Evolutionary conservation across 2,329 filamentous ascomycete genomes (phyloP).

Genomic region (Arachnopeziza araneosa): DNA sequence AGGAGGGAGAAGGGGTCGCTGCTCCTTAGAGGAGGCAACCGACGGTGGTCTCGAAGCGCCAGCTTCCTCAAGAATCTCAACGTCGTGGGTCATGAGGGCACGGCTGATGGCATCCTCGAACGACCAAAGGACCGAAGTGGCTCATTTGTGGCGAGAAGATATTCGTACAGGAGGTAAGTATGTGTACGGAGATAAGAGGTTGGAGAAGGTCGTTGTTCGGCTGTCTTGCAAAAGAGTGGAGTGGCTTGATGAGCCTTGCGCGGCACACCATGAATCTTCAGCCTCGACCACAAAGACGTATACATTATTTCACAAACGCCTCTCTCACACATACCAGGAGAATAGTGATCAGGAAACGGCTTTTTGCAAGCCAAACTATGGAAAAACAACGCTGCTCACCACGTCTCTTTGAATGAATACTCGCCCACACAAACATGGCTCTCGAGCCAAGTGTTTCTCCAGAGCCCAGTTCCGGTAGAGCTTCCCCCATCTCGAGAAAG

Average conservation of each 20-base stretch:
- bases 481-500: slow-evolving; percentile 68
- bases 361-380: neutral
- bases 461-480: slow-evolving; percentile 69
- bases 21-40: slow-evolving; percentile 24
- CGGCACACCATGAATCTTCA: neutral
- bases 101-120: slow-evolving; percentile 18
- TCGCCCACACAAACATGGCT: slow-evolving; percentile 44
- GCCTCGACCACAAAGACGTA: neutral
- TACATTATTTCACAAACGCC: neutral
- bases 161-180: neutral
- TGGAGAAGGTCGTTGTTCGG: no score
- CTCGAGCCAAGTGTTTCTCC: slow-evolving; percentile 52
- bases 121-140: slow-evolving; percentile 14
- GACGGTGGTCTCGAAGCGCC: slow-evolving; percentile 8
- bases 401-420: neutral
- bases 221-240: no score
- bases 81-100: slow-evolving; percentile 19
- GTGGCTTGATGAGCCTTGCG: neutral
- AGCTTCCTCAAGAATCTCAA: slow-evolving; percentile 5
- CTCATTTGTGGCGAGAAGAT: neutral
- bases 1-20: slow-evolving; percentile 41
- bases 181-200: no score
- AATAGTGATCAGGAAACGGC: neutral
- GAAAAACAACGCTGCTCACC: neutral
- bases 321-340: neutral